Percentiles rank a stretch among this genome's conserved stretches.
phyloP scores from a whole-genome alignment of 805 yeast genomes.

The Metschnikowia koreensis region DNA sequence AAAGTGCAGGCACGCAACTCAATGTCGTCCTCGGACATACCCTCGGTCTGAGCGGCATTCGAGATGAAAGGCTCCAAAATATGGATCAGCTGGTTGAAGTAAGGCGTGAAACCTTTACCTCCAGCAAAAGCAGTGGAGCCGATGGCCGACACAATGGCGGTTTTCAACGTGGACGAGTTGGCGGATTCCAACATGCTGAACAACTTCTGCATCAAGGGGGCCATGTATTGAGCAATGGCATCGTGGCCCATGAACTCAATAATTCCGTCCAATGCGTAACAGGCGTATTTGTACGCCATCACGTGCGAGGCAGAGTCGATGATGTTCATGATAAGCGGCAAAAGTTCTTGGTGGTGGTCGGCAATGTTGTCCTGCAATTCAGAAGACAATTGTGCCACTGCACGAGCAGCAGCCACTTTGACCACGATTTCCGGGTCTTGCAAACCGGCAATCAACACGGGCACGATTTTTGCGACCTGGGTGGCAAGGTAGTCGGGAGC shows the following conservation, averaged over 20 bases:
- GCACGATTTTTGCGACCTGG: slow-evolving; percentile 71
- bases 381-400: slow-evolving; percentile 72
- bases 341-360: slow-evolving; percentile 73
- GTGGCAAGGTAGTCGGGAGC: slow-evolving; percentile 89
- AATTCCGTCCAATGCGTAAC: slow-evolving; percentile 86
- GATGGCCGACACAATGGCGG: slow-evolving; percentile 88
- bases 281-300: slow-evolving; percentile 85
- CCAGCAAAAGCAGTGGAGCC: slow-evolving; percentile 97
- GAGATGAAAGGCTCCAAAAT: slow-evolving; percentile 79
- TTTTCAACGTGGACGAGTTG: slow-evolving; percentile 67
- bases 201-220: slow-evolving; percentile 85
- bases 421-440: slow-evolving; percentile 74
- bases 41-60: slow-evolving; percentile 65
- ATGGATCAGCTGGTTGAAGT: slow-evolving; percentile 76
- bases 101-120: slow-evolving; percentile 84
- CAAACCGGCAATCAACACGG: slow-evolving; percentile 71
- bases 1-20: slow-evolving; percentile 90
- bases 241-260: slow-evolving; percentile 89
- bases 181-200: slow-evolving; percentile 79
- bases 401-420: slow-evolving; percentile 79
- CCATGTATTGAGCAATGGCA: slow-evolving; percentile 76
- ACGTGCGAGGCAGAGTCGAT: slow-evolving; percentile 83
- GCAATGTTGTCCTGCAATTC: slow-evolving; percentile 86
- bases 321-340: slow-evolving; percentile 83
- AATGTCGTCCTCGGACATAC: slow-evolving; percentile 82